A percentile compares a stretch with the other conserved stretches of the same genome.
Evolutionary conservation across 495 filamentous ascomycete species (phyloP).

Genomic region (Neurospora discreta): DNA sequence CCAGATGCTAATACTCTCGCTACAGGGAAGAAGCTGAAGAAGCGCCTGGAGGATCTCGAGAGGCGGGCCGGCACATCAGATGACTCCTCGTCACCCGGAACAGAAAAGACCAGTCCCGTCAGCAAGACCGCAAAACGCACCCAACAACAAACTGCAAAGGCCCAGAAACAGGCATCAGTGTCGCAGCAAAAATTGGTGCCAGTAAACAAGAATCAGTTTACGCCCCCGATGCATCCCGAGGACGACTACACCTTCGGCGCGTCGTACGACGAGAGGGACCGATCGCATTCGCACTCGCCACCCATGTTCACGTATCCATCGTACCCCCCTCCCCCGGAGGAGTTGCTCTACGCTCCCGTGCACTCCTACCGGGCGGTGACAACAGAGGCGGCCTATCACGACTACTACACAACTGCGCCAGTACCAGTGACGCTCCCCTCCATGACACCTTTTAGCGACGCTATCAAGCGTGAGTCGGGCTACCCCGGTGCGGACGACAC

Average conservation of each 20-base stretch:
- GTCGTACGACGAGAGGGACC: constrained; percentile 42
- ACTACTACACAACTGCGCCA: constrained; percentile 52
- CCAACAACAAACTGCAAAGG: constrained; percentile 23
- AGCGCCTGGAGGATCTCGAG: constrained; percentile 91
- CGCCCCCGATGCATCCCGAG: constrained; percentile 43
- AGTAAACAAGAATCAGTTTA: constrained; percentile 43
- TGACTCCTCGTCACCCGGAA: constrained; percentile 41
- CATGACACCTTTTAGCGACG: constrained; percentile 50
- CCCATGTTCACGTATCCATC: constrained; percentile 60
- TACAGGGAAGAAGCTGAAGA: constrained; percentile 97
- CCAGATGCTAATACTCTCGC: constrained; percentile 3
- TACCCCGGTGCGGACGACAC: constrained; percentile 49
- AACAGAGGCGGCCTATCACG: constrained; percentile 48
- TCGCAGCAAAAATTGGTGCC: constrained; percentile 27
- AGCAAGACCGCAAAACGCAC: constrained; percentile 38
- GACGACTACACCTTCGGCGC: constrained; percentile 38
- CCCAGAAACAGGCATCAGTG: constrained; percentile 18
- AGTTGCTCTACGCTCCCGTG: constrained; percentile 49
- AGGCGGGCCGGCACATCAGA: constrained; percentile 79
- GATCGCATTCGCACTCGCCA: constrained; percentile 60
- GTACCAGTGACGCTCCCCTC: constrained; percentile 51
- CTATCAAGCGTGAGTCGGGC: constrained; percentile 47
- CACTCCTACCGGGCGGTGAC: constrained; percentile 55
- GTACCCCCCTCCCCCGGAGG: constrained; percentile 56
- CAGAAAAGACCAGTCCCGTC: constrained; percentile 39